phyloP scores from a whole-genome alignment of 148 eudicot species.

The Vaccinium darrowii region DNA sequence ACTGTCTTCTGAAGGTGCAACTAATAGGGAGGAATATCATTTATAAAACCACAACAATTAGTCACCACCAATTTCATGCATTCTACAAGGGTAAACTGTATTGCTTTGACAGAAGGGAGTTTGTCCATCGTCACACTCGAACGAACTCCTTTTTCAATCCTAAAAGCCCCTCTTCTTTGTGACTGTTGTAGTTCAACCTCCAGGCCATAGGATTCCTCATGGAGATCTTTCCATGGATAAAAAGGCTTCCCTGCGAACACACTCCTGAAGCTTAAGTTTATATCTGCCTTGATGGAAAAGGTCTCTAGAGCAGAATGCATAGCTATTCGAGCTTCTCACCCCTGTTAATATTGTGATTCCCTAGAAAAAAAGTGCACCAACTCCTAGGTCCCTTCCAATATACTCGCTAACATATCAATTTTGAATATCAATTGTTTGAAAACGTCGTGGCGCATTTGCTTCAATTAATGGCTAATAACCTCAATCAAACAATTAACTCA shows the following conservation, averaged over 20 bases:
- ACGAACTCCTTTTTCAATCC: not conserved
- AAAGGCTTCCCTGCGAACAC: not conserved
- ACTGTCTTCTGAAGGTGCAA: not conserved
- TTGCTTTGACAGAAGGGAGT: not conserved
- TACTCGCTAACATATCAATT: too few species aligned
- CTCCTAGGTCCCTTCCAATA: not conserved
- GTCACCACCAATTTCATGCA: not conserved
- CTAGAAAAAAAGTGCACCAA: not conserved
- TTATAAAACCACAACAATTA: not conserved
- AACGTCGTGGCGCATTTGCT: not conserved
- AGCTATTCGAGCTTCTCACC: not conserved
- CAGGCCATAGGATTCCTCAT: not conserved
- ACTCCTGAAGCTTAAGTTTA: not conserved
- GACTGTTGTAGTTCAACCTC: not conserved
- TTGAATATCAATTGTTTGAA: not conserved
- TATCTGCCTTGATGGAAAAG: not conserved
- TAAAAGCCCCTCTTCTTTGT: not conserved
- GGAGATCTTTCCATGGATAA: not conserved
- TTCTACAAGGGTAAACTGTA: not conserved
- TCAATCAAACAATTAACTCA: not conserved
- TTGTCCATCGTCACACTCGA: not conserved
- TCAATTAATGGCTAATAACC: not conserved
- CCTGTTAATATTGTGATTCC: not conserved
- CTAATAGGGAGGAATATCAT: not conserved
- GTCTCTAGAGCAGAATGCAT: not conserved